Evolutionary conservation across 2,329 filamentous ascomycete genomes (phyloP), one percentile per base, ranked within the genome.

Genomic region (Trichoderma atrobrunneum): DNA sequence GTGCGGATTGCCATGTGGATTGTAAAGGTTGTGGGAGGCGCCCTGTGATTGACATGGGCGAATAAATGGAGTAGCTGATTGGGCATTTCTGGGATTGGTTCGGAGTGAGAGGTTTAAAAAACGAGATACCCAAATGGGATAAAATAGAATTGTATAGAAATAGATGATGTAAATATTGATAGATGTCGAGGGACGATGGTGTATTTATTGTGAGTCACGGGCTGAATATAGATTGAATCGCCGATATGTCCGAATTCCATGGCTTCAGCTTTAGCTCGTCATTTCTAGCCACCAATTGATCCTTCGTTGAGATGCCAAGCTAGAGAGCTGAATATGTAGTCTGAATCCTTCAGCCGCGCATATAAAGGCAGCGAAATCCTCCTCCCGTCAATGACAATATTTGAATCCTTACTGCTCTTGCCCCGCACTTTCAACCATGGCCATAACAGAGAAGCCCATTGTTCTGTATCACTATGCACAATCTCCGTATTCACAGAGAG

Each of bases 1-100:
- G 96, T 99, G 51, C 86, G 93, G 72, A 82, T 97, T 73, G 93
- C 94, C 4, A 97, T 98, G 94, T 97, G 93, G 94, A 92, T 97
- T 82, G 95, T 98, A 6, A 89, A 90, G 76, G 85, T 93, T 39
- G 88, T 97, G 8, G 95, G 95, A 1, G 95, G 95, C 16, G 94
- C 94, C n/a, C 84, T 98, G 79, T 98, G 84, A 79, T 64, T 70
- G n/a, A 59, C 10, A 70, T 30, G 18, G 51, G 30, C 3, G 39
- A 43, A 43, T n/a, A 43, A n/a, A n/a, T 10, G 39, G 39, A n/a
- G 39, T 43, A 43, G 39, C 7, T 43, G 39, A 10, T n/a, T 43
- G 18, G 16, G 39, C 39, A 43, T 36, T 32, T n/a, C 18, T 66
- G 30, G 63, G 7, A 43, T 43, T 12, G 26, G 24, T 12, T 8